A percentile compares a stretch with the other conserved stretches of the same genome.
phyloP scores from a whole-genome alignment of 345 rosid genomes.

The Aquilaria malaccensis region DNA sequence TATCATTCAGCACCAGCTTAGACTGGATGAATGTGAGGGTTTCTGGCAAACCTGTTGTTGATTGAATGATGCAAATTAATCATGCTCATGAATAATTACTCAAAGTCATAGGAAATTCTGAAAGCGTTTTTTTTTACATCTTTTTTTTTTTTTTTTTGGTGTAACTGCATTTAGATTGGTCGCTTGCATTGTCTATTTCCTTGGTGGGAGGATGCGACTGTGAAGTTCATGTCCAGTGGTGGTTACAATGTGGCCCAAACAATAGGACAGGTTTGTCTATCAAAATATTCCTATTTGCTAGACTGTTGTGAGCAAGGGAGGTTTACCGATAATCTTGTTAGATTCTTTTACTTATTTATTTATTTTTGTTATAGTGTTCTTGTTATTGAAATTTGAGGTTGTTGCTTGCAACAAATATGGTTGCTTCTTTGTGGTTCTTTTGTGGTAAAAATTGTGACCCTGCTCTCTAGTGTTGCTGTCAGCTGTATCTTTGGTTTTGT shows the following conservation, averaged over 20 bases:
- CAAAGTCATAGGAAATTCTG: neutral
- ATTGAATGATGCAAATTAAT: neutral
- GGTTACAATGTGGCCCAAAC: constrained; percentile 63
- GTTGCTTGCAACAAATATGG: too few relatives aligned
- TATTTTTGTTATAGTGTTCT: too few relatives aligned
- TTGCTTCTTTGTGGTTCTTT: too few relatives aligned
- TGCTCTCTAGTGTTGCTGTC: too few relatives aligned
- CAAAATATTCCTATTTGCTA: too few relatives aligned
- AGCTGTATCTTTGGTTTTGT: too few relatives aligned
- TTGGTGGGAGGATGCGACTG: constrained; percentile 94
- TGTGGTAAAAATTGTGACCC: too few relatives aligned
- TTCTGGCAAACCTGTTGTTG: neutral
- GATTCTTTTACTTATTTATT: too few relatives aligned
- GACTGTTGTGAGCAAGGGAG: too few relatives aligned
- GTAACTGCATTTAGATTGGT: constrained; percentile 51
- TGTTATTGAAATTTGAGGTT: too few relatives aligned
- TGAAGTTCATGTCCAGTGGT: constrained; percentile 78
- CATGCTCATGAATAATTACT: neutral
- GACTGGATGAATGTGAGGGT: constrained; percentile 80
- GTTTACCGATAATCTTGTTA: too few relatives aligned
- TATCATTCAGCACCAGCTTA: constrained; percentile 47
- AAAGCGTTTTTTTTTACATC: constrained; percentile 4
- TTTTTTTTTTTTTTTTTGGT: neutral
- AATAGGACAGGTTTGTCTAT: constrained; percentile 47
- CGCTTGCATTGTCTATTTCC: constrained; percentile 78